Conservation (phyloP, 2,329 filamentous ascomycete species). For the Dactylellina leptospora region DNA sequence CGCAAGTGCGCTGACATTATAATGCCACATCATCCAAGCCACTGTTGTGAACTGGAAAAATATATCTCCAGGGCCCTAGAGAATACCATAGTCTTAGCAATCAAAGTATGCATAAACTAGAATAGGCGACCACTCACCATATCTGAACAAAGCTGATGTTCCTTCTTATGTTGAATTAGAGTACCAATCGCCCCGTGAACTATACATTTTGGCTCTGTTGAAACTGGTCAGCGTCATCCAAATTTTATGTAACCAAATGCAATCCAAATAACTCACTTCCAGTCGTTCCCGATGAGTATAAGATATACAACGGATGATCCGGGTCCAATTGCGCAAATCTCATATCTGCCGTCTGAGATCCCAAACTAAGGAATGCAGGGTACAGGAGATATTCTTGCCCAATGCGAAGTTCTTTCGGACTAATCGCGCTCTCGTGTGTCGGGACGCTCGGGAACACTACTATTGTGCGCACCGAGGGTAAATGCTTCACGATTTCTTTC, state of each 20-base stretch:
- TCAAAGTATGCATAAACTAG: neutral
- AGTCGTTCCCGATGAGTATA: conserved; percentile 93
- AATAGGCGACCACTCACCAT: conserved; percentile 64
- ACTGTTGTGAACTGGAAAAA: conserved; percentile 58
- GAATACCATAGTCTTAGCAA: neutral
- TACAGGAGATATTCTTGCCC: conserved; percentile 43
- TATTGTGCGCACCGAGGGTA: conserved; percentile 74
- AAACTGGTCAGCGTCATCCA: conserved; percentile 45
- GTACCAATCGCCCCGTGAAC: conserved; percentile 91
- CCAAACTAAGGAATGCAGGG: conserved; percentile 61
- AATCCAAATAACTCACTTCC: conserved; percentile 60
- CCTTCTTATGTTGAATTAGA: conserved; percentile 95
- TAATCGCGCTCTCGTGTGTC: conserved; percentile 56
- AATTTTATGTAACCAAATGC: neutral
- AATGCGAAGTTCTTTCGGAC: conserved; percentile 35
- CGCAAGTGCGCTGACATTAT: conserved; percentile 86
- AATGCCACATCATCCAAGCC: conserved; percentile 96
- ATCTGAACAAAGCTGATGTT: conserved; percentile 86
- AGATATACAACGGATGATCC: conserved; percentile 89
- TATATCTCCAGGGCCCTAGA: conserved; percentile 50
- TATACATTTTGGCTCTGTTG: conserved; percentile 85
- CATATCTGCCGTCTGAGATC: conserved; percentile 59
- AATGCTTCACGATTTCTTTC: conserved; percentile 73
- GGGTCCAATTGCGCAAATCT: conserved; percentile 80
- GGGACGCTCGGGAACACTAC: conserved; percentile 76